Conservation (phyloP, 169 alveolate species). For the Theileria equi region DNA sequence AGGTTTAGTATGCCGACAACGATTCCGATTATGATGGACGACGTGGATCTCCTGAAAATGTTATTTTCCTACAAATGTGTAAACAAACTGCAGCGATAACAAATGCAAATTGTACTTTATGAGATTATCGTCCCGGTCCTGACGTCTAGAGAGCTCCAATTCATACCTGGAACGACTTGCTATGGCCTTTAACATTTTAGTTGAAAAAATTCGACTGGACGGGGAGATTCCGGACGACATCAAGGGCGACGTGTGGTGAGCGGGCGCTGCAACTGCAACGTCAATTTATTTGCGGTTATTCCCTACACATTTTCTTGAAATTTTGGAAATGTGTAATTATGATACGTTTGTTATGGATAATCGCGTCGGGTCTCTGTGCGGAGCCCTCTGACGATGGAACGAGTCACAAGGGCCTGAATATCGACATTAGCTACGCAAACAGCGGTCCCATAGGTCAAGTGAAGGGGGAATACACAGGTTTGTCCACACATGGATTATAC, state of each 20-base stretch:
- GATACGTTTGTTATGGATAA: no score
- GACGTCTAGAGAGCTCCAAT: not conserved
- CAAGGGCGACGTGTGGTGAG: no score
- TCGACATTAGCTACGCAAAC: conserved; percentile 36
- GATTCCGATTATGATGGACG: not conserved
- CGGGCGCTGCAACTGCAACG: no score
- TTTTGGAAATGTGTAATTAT: no score
- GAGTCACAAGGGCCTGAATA: conserved; percentile 46
- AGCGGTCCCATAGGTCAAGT: conserved; percentile 2
- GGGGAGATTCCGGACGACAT: no score
- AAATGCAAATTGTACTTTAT: not conserved
- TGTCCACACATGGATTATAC: no score
- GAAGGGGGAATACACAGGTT: conserved; percentile 26
- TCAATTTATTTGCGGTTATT: no score
- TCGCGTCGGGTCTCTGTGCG: no score
- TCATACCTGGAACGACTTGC: not conserved
- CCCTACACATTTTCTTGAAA: no score
- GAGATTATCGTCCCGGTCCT: not conserved
- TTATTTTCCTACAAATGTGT: not conserved
- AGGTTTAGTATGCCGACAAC: not conserved
- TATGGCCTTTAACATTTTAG: not conserved
- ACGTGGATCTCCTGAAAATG: not conserved
- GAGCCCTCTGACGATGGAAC: no score
- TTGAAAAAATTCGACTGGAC: no score
- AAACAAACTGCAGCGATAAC: not conserved